Base-by-base conservation (phyloP, 148 eudicot species). In the Chenopodium suecicum region DNA sequence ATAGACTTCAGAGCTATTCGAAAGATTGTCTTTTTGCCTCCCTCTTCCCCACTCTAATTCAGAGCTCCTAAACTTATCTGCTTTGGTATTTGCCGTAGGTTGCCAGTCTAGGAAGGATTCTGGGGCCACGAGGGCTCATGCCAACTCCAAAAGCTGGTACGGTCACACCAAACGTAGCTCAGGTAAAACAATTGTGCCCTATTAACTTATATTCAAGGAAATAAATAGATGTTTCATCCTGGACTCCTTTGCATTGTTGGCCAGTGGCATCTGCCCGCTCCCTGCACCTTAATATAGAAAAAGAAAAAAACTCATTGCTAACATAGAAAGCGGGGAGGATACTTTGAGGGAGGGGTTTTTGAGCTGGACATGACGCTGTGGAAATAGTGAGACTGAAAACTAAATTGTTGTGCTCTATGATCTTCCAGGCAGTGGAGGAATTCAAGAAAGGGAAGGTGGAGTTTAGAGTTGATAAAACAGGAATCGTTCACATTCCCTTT, bases 111-210 rank as follows among this genome's bases (percentile, higher is more conserved):
- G 99, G 99, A 79, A 96, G 88, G 88, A 87, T 96, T 78, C 80
- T 96, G 83, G 99, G 99, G 72, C 99, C 99, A 34, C 85, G 98
- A 80, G 99, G 99, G 79, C 98, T 96, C 65, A 96, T 96, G 99
- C 99, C 99, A 80, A 96, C 90, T 87, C 99, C 99, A 50, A 96
- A 96, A 87, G 98, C 99, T 65, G 99, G 99, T 67, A 96, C 99
- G 23, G 98, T 95, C 32, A 87, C 98, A 76, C 83, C 94, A 71
- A 92, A 92, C 83, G 84, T 95, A 71, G 94, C 98, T 79, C 98
- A 96, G 99, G 99, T 96, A 88, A 80, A 82, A 29, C 14, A 23
- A 17, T 12, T 48, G 48, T 70, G 47, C 32, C 12, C 12, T 69
- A 48, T 16, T 23, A 52, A 23, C 23, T 16, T 56, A 14, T 54